Evolutionary conservation across 176 grass and related monocot species (phyloP), one percentile per base, ranked within the genome.

Genomic region (Raddia distichophylla): DNA sequence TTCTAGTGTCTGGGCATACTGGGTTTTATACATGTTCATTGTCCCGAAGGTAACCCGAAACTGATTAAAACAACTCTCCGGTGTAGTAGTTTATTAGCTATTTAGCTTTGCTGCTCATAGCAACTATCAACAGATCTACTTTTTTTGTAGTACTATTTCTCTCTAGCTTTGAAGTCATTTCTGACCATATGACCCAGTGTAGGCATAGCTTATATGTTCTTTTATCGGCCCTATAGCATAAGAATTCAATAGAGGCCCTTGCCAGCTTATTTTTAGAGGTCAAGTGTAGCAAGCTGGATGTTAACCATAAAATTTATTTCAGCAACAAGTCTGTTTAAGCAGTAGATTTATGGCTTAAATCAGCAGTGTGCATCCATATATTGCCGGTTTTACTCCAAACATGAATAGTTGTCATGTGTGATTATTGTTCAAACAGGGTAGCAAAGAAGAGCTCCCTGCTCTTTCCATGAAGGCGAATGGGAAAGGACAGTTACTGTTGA

Each of bases 361-460:
- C 27, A 68, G 37, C 40, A 10, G 62, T 67, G 18, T 83, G 20
- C 44, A 63, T 54, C 32, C 40, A 66, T 68, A 45, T 77, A 60
- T 54, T 77, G 3, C 27, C 27, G 27, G 42, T 88, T n/a, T 67
- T 79, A 9, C 42, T 67, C 5, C 69, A 89, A 43, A 77, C 4
- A 75, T 43, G 58, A 85, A 6, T 33, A 37, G 51, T 11, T 53
- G 2, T 66, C 49, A 81, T 64, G 33, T 48, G n/a, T 37, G 58
- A 10, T 10, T 46, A 67, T 73, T 89, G 18, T 76, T 90, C 27
- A 49, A 91, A 89, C 84, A 99, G 97, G 97, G 91, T 85, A 88
- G 85, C 82, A 99, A 93, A 81, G 93, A 93, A 60, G 92, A 89
- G 18, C 45, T 93, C 58, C 91, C 97, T 50, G 85, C 83, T 22